Conservation (phyloP, 768 basidiomycete species). For the Hygrophorus russula region DNA sequence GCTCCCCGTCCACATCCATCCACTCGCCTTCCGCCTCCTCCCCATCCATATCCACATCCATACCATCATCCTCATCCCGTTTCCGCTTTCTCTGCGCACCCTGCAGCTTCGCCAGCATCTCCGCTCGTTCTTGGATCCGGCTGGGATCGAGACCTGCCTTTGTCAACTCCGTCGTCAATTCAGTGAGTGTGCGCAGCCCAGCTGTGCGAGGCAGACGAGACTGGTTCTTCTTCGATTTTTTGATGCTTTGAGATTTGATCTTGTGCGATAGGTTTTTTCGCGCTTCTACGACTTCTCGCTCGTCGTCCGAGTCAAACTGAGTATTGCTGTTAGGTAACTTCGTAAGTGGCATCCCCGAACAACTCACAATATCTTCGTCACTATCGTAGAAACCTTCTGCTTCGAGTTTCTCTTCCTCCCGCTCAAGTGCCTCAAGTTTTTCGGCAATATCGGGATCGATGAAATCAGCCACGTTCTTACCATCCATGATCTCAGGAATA, state of each 20-base stretch:
- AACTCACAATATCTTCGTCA: conserved; percentile 73
- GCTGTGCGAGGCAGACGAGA: conserved; percentile 71
- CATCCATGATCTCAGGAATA: conserved; percentile 98
- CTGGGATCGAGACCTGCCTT: conserved; percentile 85
- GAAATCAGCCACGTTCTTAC: conserved; percentile 98
- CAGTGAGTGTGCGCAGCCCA: conserved; percentile 55
- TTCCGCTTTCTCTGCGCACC: conserved; percentile 65
- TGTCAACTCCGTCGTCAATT: conserved; percentile 74
- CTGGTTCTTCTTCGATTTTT: conserved; percentile 83
- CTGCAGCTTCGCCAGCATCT: conserved; percentile 64
- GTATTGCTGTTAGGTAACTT: neutral
- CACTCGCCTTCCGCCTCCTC: conserved; percentile 33
- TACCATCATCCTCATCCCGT: conserved; percentile 44
- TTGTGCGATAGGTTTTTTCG: conserved; percentile 50
- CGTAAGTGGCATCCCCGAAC: neutral
- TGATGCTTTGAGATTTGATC: conserved; percentile 62
- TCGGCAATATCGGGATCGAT: conserved; percentile 96
- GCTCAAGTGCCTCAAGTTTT: conserved; percentile 93
- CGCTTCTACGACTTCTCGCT: conserved; percentile 62
- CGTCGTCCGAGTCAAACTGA: conserved; percentile 62
- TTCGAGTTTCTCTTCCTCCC: conserved; percentile 90
- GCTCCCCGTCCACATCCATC: conserved; percentile 47
- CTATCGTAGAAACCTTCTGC: conserved; percentile 92
- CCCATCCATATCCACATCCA: conserved; percentile 40
- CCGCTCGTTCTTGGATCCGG: conserved; percentile 80